These are phyloP conservation scores for Alternaria triticimaculans DNA, from an alignment of 2,329 filamentous ascomycete species.

Conservation along the genomic window DNA sequence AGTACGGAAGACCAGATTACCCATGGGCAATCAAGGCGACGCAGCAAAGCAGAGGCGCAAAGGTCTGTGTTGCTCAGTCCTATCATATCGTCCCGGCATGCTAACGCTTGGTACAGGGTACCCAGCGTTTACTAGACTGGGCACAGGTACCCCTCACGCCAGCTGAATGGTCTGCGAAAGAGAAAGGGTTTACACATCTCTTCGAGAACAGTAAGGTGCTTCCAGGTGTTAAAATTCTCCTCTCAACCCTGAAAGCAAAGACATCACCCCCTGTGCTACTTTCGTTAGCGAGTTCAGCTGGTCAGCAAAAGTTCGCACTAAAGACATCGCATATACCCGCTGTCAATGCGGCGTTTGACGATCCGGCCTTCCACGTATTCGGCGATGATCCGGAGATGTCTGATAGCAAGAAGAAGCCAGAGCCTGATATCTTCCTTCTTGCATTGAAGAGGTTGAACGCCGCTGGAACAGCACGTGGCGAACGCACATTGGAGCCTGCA, in stretches of 20 bases:
- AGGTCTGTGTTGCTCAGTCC: constrained; percentile 4
- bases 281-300: constrained; percentile 8
- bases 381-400: constrained; percentile 11
- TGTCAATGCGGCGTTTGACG: neutral
- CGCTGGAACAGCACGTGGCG: neutral
- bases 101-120: constrained; percentile 16
- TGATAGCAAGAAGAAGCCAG: constrained; percentile 10
- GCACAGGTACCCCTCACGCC: constrained; percentile 25
- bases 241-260: neutral
- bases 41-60: constrained; percentile 28
- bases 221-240: neutral
- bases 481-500: neutral
- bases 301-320: neutral
- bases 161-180: constrained; percentile 22
- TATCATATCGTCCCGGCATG: neutral
- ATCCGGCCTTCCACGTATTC: constrained; percentile 3
- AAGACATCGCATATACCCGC: constrained; percentile 5
- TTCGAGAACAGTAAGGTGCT: constrained; percentile 16
- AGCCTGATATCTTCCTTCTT: constrained; percentile 9
- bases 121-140: constrained; percentile 26
- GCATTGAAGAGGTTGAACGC: constrained; percentile 3
- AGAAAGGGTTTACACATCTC: constrained; percentile 11
- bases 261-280: constrained; percentile 1
- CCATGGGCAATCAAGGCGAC: constrained; percentile 31
- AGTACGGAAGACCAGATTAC: constrained; percentile 25